These are phyloP conservation scores for Lichtheimia hyalospora DNA, from an alignment of 371 early-diverging fungal genomes.

Conservation along the genomic window DNA sequence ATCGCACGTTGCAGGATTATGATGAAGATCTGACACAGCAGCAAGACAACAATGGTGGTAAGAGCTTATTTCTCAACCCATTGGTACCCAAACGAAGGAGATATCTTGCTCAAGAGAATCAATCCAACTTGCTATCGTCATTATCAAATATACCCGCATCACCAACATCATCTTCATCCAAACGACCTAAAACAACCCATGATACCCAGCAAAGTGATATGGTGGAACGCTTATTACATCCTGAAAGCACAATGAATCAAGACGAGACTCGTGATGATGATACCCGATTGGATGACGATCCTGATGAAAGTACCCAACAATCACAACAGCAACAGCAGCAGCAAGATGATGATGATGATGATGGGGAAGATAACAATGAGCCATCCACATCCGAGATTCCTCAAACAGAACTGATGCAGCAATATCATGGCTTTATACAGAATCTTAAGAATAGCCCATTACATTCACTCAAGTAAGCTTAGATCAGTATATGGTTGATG, in stretches of 20 bases:
- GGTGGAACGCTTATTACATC: not conserved
- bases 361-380: not conserved
- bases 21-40: conserved; percentile 16
- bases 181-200: no score
- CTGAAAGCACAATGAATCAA: not conserved
- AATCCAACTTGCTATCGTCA: conserved; percentile 4
- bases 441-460: conserved; percentile 18
- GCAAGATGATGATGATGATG: no score
- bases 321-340: no score
- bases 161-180: conserved; percentile 5
- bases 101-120: conserved; percentile 15
- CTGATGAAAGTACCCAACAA: conserved; percentile 8
- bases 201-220: not conserved
- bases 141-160: not conserved
- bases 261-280: not conserved
- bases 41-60: not conserved
- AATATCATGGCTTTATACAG: conserved; percentile 12
- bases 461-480: conserved; percentile 24
- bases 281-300: conserved; percentile 6
- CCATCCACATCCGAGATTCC: conserved; percentile 8
- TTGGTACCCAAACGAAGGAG: conserved; percentile 25
- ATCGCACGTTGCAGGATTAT: conserved; percentile 19
- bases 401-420: conserved; percentile 9
- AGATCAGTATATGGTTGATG: no score
- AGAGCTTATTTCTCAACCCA: conserved; percentile 26